These are phyloP conservation scores for Saccharomycopsis amapae DNA, from an alignment of 805 yeast species.

Conservation along the genomic window DNA sequence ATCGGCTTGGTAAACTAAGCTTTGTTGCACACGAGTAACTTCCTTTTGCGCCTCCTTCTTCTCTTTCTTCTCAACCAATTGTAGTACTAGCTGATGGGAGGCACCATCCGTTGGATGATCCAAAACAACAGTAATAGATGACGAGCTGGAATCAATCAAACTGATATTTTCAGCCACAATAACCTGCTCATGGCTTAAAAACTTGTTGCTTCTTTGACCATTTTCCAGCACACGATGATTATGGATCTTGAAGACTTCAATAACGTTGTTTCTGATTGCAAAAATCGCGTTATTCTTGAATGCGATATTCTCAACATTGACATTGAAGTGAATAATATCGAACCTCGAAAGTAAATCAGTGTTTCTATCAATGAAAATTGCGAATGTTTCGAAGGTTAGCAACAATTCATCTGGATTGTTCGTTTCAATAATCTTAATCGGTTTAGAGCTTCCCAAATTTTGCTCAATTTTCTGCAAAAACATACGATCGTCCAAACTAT, in stretches of 20 bases:
- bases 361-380: constrained; percentile 12
- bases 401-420: constrained; percentile 13
- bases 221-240: background rate
- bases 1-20: background rate
- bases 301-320: constrained; percentile 18
- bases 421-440: constrained; percentile 17
- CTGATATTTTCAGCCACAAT: constrained; percentile 15
- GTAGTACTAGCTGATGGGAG: constrained; percentile 20
- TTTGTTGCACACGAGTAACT: background rate
- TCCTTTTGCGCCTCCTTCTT: background rate
- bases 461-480: constrained; percentile 18
- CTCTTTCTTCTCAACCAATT: constrained; percentile 15
- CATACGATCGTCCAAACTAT: constrained; percentile 18
- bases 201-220: constrained; percentile 13
- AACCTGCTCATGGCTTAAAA: constrained; percentile 17
- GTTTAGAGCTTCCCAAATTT: constrained; percentile 13
- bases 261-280: constrained; percentile 13
- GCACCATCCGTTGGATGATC: constrained; percentile 21
- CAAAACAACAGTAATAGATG: constrained; percentile 17
- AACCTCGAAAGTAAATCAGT: constrained; percentile 18
- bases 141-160: constrained; percentile 17
- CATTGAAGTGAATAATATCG: constrained; percentile 19
- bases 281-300: constrained; percentile 15
- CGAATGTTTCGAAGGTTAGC: constrained; percentile 15
- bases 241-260: constrained; percentile 18